Conservation (phyloP, 331 rosid species). For the Cydonia oblonga region DNA sequence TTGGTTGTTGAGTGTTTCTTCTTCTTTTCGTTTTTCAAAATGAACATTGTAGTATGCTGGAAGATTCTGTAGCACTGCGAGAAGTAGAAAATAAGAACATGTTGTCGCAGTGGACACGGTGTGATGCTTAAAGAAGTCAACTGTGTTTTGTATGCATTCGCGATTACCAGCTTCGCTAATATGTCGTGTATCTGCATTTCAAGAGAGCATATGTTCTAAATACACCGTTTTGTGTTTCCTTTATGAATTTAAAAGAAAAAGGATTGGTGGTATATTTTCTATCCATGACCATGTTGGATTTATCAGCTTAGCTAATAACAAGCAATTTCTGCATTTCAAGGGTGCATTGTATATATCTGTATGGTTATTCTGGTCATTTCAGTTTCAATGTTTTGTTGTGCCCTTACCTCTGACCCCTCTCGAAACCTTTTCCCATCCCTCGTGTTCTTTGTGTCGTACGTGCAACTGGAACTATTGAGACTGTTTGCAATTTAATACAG, state of each 20-base stretch:
- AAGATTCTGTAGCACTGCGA: neutral
- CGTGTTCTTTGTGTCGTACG: neutral
- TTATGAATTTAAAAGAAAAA: too few species aligned
- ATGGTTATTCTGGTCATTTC: neutral
- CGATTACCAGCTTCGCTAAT: too few species aligned
- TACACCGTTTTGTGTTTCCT: neutral
- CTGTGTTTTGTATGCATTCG: neutral
- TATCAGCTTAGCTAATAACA: neutral
- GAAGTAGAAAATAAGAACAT: neutral
- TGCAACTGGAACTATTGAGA: neutral
- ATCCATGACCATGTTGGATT: neutral
- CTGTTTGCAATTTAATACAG: neutral
- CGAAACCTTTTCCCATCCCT: neutral
- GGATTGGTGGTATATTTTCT: neutral
- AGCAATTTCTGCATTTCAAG: neutral
- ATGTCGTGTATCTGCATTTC: neutral
- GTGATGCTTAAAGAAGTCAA: neutral
- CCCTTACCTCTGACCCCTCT: neutral
- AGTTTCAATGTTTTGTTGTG: neutral
- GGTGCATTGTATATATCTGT: neutral
- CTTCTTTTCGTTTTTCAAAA: neutral
- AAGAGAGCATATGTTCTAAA: neutral
- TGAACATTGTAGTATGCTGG: neutral
- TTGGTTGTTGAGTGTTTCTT: neutral
- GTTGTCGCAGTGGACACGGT: neutral